A percentile compares a stretch with the other conserved stretches of the same genome.
Evolutionary conservation across 208 protist genomes (phyloP).

Genomic region (Trypanosoma melophagium): DNA sequence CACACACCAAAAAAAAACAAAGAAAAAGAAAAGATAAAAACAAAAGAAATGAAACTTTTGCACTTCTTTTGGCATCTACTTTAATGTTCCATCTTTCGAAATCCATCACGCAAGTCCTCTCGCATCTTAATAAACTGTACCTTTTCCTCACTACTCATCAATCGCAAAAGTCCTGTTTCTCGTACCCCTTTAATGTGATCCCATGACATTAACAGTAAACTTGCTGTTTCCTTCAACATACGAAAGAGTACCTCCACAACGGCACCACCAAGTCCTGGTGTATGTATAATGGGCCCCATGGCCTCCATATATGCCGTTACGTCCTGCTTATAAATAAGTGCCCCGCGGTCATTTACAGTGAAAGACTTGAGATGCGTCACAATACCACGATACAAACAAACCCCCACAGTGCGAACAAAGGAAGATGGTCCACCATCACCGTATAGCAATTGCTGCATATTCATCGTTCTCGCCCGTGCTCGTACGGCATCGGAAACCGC

Average conservation of each 20-base stretch:
- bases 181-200: slow-evolving; percentile 86
- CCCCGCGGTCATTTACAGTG: slow-evolving; percentile 65
- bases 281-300: slow-evolving; percentile 67
- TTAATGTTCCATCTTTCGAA: slow-evolving; percentile 58
- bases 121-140: slow-evolving; percentile 76
- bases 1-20: too few relatives aligned
- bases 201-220: slow-evolving; percentile 76
- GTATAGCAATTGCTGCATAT: slow-evolving; percentile 80
- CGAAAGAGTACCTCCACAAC: slow-evolving; percentile 84
- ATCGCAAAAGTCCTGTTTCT: slow-evolving; percentile 64
- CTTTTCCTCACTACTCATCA: slow-evolving; percentile 80
- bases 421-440: slow-evolving; percentile 79
- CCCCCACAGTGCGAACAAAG: slow-evolving; percentile 81
- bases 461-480: slow-evolving; percentile 74
- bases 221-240: slow-evolving; percentile 83
- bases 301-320: slow-evolving; percentile 87
- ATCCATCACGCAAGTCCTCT: slow-evolving; percentile 63
- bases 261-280: slow-evolving; percentile 71
- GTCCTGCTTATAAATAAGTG: slow-evolving; percentile 87
- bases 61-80: neutral
- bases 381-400: slow-evolving; percentile 85
- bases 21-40: neutral
- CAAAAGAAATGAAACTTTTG: slow-evolving; percentile 7
- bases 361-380: slow-evolving; percentile 72
- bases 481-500: slow-evolving; percentile 37